These are phyloP conservation scores for Ceriops zippeliana DNA, from an alignment of 345 rosid genomes.

Conservation along the genomic window DNA sequence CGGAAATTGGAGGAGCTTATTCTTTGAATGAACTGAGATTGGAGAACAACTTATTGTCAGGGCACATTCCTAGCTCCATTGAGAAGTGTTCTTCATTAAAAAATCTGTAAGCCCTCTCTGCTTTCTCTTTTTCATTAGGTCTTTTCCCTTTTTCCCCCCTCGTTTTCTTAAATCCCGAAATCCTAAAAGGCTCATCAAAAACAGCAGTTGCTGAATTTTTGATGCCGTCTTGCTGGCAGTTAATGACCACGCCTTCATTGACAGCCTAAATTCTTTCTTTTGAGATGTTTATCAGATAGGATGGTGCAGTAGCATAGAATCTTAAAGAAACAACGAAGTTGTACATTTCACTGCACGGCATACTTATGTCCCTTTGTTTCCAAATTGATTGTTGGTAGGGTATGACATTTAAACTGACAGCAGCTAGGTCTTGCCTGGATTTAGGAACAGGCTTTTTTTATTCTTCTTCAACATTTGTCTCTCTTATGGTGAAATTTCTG, in stretches of 20 bases:
- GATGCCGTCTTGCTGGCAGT: background rate
- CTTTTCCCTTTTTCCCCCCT: conserved; percentile 2
- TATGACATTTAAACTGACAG: background rate
- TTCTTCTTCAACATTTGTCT: background rate
- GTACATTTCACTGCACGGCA: too few relatives aligned
- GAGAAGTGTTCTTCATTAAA: conserved; percentile 53
- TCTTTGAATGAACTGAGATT: conserved; percentile 69
- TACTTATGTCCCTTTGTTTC: background rate
- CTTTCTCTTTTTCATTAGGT: background rate
- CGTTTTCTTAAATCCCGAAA: conserved; percentile 6
- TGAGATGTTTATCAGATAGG: background rate
- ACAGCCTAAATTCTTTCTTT: background rate
- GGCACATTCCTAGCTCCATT: conserved; percentile 64
- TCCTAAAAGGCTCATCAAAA: too few relatives aligned
- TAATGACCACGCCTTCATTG: background rate
- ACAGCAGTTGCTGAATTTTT: background rate
- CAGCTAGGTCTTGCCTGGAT: background rate
- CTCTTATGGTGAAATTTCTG: background rate
- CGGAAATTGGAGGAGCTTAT: conserved; percentile 61
- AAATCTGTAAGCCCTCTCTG: conserved; percentile 56
- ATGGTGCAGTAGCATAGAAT: background rate
- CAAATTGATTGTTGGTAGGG: background rate
- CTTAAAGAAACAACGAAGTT: background rate
- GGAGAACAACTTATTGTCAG: conserved; percentile 50
- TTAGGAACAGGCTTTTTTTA: background rate